phyloP scores from a whole-genome alignment of 305 asterid species.

The Fraxinus sp. region DNA sequence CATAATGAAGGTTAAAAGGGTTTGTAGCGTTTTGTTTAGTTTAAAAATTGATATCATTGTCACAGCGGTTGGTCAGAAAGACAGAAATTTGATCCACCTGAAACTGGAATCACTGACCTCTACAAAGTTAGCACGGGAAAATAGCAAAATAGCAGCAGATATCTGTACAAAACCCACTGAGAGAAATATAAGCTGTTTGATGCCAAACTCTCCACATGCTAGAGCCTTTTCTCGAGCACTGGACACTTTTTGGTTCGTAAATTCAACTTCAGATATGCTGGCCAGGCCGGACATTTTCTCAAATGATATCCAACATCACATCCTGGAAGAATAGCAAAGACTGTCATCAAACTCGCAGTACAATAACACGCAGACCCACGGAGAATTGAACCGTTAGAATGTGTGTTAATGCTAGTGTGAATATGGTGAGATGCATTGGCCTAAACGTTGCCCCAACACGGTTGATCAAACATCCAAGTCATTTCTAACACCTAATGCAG shows the following conservation, averaged over 20 bases:
- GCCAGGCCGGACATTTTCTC: background rate
- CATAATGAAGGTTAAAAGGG: background rate
- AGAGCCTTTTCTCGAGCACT: constrained; percentile 14
- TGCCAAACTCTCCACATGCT: constrained; percentile 2
- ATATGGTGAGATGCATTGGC: too few species aligned
- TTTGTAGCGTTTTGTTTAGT: constrained; percentile 14
- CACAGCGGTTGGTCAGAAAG: constrained; percentile 1
- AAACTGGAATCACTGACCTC: constrained; percentile 1
- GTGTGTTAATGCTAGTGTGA: background rate
- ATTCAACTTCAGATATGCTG: background rate
- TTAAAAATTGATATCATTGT: background rate
- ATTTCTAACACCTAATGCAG: too few species aligned
- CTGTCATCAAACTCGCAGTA: background rate
- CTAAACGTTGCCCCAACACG: too few species aligned
- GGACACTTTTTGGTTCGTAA: background rate
- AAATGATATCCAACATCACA: background rate
- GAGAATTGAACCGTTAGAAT: background rate
- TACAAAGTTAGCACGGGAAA: constrained; percentile 23
- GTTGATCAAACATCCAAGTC: too few species aligned
- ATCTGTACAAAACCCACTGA: constrained; percentile 23
- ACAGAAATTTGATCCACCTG: constrained; percentile 23
- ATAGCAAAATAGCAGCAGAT: constrained; percentile 22
- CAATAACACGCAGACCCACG: background rate
- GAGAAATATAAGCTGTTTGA: background rate
- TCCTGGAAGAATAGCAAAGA: constrained; percentile 28